phyloP scores from a whole-genome alignment of 2,329 filamentous ascomycete genomes.

The Verticillium zaregamsianum region DNA sequence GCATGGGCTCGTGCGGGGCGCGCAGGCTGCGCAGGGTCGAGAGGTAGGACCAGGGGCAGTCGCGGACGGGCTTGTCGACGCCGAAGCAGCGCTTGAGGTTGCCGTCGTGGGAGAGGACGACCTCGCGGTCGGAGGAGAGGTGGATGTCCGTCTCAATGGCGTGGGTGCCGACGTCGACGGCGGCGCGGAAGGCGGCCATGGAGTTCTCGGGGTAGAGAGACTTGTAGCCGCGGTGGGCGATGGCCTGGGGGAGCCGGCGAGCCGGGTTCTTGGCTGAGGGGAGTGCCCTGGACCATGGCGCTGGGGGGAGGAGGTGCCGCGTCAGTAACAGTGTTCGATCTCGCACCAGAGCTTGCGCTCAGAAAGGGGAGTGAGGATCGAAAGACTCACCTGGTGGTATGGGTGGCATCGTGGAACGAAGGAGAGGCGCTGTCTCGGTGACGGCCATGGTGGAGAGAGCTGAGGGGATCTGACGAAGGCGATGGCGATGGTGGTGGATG shows the following conservation, averaged over 20 bases:
- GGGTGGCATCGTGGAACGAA: not conserved
- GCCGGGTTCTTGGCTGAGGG: conserved; percentile 11
- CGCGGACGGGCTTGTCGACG: conserved; percentile 63
- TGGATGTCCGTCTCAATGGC: conserved; percentile 89
- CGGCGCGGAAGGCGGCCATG: conserved; percentile 71
- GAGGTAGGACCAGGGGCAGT: conserved; percentile 74
- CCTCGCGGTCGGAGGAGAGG: conserved; percentile 74
- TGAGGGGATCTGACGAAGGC: not conserved
- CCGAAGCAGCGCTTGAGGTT: conserved; percentile 80
- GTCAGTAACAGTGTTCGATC: no score
- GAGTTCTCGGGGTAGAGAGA: conserved; percentile 80
- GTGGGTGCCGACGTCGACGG: conserved; percentile 69
- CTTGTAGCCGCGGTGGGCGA: conserved; percentile 78
- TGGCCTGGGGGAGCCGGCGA: conserved; percentile 57
- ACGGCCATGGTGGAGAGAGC: not conserved
- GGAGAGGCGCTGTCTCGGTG: conserved; percentile 1
- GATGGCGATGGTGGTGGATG: not conserved
- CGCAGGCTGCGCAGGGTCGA: conserved; percentile 62
- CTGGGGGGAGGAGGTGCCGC: conserved; percentile 7
- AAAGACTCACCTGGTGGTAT: not conserved
- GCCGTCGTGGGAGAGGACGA: conserved; percentile 77
- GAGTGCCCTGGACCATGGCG: conserved; percentile 28
- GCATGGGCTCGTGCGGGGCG: conserved; percentile 67
- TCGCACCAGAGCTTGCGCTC: not conserved
- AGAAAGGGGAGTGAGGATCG: not conserved